phyloP scores from a whole-genome alignment of 2,329 filamentous ascomycete genomes.

The Colletotrichum neosansevieriae region DNA sequence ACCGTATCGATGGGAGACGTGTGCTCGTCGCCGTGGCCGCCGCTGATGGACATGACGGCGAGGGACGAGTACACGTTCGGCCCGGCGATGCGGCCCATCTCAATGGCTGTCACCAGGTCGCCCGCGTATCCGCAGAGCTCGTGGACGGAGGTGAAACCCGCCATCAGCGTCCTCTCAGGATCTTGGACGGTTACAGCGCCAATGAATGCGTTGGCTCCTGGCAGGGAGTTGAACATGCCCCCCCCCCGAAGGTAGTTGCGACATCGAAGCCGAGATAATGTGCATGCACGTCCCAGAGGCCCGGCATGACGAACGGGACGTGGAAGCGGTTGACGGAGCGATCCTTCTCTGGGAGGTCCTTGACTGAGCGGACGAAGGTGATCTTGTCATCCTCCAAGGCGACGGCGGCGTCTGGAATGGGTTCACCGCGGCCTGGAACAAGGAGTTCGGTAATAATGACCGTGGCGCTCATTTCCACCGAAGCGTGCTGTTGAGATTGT shows the following conservation, averaged over 20 bases:
- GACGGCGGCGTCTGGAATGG: constrained; percentile 53
- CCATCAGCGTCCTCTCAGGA: too few relatives aligned
- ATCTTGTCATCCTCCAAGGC: constrained; percentile 55
- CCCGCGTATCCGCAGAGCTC: too few relatives aligned
- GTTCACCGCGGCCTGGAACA: constrained; percentile 61
- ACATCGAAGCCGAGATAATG: constrained; percentile 57
- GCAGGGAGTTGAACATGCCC: constrained; percentile 25
- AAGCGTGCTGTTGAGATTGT: neutral
- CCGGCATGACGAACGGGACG: constrained; percentile 61
- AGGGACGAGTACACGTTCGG: neutral
- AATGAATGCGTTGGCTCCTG: too few relatives aligned
- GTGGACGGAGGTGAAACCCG: too few relatives aligned
- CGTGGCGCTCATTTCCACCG: neutral
- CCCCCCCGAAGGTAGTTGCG: constrained; percentile 38
- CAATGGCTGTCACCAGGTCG: too few relatives aligned
- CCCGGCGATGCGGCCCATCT: too few relatives aligned
- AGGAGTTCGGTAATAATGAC: constrained; percentile 52
- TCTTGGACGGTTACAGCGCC: too few relatives aligned
- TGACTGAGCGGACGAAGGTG: constrained; percentile 52
- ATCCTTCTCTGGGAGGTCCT: constrained; percentile 50
- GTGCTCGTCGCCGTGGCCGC: constrained; percentile 61
- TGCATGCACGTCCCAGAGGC: constrained; percentile 65
- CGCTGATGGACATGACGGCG: constrained; percentile 58
- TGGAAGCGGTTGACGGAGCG: constrained; percentile 44
- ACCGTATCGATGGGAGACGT: constrained; percentile 51